These are phyloP conservation scores for Neurospora tetraspora DNA, from an alignment of 495 filamentous ascomycete genomes.

Conservation along the genomic window DNA sequence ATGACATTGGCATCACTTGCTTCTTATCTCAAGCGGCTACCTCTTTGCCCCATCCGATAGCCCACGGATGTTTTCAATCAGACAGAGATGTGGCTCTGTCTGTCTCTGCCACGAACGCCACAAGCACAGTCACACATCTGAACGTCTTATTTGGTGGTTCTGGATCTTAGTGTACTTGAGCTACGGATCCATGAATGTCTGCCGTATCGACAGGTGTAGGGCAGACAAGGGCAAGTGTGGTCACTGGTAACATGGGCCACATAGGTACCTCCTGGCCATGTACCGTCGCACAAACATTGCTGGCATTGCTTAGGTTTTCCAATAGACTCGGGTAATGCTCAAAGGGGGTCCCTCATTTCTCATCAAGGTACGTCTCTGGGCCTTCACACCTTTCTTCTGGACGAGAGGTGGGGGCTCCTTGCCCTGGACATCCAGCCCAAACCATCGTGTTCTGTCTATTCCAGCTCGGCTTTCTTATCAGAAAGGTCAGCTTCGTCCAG, in stretches of 20 bases:
- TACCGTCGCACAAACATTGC: neutral
- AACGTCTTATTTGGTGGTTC: neutral
- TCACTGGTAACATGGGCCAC: neutral
- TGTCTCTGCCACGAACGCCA: neutral
- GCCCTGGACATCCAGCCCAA: neutral
- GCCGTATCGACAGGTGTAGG: neutral
- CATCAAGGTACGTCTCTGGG: neutral
- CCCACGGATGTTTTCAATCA: neutral
- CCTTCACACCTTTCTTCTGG: neutral
- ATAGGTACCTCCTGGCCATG: neutral
- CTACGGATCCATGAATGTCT: neutral
- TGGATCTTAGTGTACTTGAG: neutral
- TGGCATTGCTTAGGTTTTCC: neutral
- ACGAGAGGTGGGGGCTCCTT: neutral
- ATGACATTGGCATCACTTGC: neutral
- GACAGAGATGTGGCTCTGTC: neutral
- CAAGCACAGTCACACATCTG: neutral
- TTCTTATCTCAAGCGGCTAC: neutral
- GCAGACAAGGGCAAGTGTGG: neutral
- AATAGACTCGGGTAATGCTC: neutral
- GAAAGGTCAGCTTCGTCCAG: neutral
- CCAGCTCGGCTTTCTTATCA: neutral
- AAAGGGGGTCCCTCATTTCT: neutral
- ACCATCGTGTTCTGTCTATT: neutral
- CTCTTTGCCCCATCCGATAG: neutral